Percentiles rank a stretch among this genome's conserved stretches.
These are phyloP conservation scores for Waltergamsia citrina DNA, from an alignment of 2,329 filamentous ascomycete genomes.

Conservation along the genomic window DNA sequence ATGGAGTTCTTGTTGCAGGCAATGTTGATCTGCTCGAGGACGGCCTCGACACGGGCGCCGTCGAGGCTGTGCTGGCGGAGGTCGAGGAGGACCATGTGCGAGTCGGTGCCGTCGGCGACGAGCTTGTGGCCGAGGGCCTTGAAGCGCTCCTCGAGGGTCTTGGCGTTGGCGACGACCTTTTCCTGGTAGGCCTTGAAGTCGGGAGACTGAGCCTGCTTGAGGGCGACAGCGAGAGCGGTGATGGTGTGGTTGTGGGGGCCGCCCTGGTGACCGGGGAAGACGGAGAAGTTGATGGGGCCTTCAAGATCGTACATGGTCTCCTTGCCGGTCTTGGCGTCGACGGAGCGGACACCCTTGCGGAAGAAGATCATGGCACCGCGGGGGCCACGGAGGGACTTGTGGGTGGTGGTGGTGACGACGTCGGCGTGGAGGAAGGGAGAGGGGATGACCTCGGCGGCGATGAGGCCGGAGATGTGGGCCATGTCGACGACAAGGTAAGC, in stretches of 20 bases:
- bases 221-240: constrained; percentile 86
- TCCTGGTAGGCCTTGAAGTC: constrained; percentile 95
- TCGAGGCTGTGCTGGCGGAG: constrained; percentile 81
- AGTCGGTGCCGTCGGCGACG: constrained; percentile 92
- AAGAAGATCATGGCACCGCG: constrained; percentile 99
- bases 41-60: constrained; percentile 88
- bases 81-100: constrained; percentile 93
- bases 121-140: constrained; percentile 88
- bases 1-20: constrained; percentile 99
- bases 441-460: constrained; percentile 86
- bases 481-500: constrained; percentile 96
- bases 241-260: constrained; percentile 99
- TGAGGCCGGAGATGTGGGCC: constrained; percentile 95
- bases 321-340: constrained; percentile 85
- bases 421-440: constrained; percentile 90
- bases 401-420: constrained; percentile 95
- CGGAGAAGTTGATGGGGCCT: constrained; percentile 94
- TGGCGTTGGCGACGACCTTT: constrained; percentile 86
- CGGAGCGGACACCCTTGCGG: constrained; percentile 89
- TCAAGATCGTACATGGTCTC: constrained; percentile 88
- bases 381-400: constrained; percentile 96
- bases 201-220: constrained; percentile 83
- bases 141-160: constrained; percentile 76
- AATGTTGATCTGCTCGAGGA: constrained; percentile 97
- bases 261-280: constrained; percentile 98